phyloP scores from a whole-genome alignment of 2,329 filamentous ascomycete genomes.

The Domatiomyces catenatus region DNA sequence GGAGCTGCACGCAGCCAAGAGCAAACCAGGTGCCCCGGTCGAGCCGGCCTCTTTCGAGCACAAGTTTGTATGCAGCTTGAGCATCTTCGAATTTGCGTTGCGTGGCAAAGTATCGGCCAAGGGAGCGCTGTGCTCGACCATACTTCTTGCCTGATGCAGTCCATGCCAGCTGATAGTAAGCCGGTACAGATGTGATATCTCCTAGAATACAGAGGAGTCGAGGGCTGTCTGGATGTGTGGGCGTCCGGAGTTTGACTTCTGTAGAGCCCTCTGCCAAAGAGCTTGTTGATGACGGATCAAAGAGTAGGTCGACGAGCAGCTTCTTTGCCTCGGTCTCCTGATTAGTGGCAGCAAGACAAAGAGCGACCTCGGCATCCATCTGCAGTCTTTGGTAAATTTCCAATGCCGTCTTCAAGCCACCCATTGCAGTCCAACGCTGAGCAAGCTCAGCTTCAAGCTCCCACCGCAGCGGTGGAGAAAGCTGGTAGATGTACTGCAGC shows the following conservation, averaged over 20 bases:
- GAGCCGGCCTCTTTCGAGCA: slow-evolving; percentile 62
- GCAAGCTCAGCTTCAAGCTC: slow-evolving; percentile 88
- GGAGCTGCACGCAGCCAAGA: slow-evolving; percentile 72
- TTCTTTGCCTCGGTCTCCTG: slow-evolving; percentile 68
- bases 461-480: slow-evolving; percentile 78
- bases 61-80: slow-evolving; percentile 60
- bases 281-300: slow-evolving; percentile 36
- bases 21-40: slow-evolving; percentile 79
- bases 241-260: slow-evolving; percentile 53
- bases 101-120: slow-evolving; percentile 63
- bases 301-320: slow-evolving; percentile 65
- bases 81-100: slow-evolving; percentile 53
- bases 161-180: slow-evolving; percentile 76
- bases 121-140: slow-evolving; percentile 70
- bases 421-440: slow-evolving; percentile 77
- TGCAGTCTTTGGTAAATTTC: slow-evolving; percentile 90
- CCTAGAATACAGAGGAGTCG: slow-evolving; percentile 86
- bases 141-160: slow-evolving; percentile 66
- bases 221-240: slow-evolving; percentile 61
- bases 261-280: slow-evolving; percentile 40
- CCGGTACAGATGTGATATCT: slow-evolving; percentile 62
- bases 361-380: slow-evolving; percentile 86
- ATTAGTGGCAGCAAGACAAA: slow-evolving; percentile 69
- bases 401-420: slow-evolving; percentile 73
- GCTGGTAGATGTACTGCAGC: slow-evolving; percentile 66